phyloP scores from a whole-genome alignment of 192 early-diverging fungal species.

The Backusella sp. region DNA sequence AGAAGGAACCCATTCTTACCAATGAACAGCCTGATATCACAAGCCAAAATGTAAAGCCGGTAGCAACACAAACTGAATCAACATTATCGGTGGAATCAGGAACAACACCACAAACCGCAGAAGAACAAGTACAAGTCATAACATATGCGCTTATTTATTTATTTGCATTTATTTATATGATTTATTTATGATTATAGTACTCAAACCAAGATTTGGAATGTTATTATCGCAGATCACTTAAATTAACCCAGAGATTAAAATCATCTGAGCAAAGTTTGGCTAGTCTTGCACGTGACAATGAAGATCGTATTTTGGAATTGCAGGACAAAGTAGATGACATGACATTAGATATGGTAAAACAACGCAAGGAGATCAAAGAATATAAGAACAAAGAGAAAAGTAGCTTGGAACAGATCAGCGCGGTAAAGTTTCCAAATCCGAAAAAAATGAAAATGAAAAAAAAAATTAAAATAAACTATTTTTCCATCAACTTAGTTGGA shows the following conservation, averaged over 20 bases:
- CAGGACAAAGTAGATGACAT: constrained; percentile 43
- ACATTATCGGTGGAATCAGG: neutral
- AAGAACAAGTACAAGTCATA: neutral
- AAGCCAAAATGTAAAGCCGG: neutral
- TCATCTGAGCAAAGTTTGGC: constrained; percentile 40
- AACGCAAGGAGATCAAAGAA: constrained; percentile 39
- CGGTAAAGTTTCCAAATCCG: constrained; percentile 24
- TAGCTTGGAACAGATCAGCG: constrained; percentile 40
- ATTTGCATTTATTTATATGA: neutral
- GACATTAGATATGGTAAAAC: constrained; percentile 28
- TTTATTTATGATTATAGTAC: neutral
- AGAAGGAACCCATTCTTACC: constrained; percentile 1
- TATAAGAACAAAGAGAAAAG: constrained; percentile 43
- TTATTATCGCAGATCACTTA: constrained; percentile 36
- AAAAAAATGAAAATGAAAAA: neutral
- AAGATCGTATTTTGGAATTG: constrained; percentile 39
- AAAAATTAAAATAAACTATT: neutral
- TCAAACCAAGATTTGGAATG: constrained; percentile 22
- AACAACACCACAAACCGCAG: neutral
- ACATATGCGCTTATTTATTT: neutral
- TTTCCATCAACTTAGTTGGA: constrained; percentile 28
- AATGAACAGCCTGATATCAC: constrained; percentile 1
- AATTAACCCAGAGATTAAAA: constrained; percentile 38
- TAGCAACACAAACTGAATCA: neutral
- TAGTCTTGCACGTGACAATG: constrained; percentile 40